These are phyloP conservation scores for Quillaja saponaria DNA, from an alignment of 306 rosid species.

Conservation along the genomic window DNA sequence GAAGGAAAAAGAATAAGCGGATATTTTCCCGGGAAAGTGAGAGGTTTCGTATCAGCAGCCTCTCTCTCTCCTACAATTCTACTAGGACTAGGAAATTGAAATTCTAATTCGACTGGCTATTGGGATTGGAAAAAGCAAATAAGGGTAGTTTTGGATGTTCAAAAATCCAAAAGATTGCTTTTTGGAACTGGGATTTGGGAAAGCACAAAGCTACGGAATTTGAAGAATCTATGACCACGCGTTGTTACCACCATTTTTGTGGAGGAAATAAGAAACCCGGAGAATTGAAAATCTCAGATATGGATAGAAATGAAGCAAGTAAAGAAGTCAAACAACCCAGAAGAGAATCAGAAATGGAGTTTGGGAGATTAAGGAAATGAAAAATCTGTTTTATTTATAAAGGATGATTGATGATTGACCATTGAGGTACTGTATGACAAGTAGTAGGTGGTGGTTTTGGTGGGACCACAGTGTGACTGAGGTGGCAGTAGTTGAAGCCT, in stretches of 20 bases:
- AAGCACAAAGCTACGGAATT: conserved; percentile 51
- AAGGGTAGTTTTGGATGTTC: conserved; percentile 43
- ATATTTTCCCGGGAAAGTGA: conserved; percentile 27
- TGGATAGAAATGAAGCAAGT: background rate
- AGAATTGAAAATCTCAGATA: background rate
- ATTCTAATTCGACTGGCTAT: no score
- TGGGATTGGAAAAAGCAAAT: background rate
- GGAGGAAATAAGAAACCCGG: conserved; percentile 8
- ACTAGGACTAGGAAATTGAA: conserved; percentile 19
- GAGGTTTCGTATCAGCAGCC: conserved; percentile 13
- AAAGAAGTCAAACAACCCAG: background rate
- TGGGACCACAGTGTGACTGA: conserved; percentile 7
- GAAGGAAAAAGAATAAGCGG: conserved; percentile 9
- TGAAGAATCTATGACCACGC: conserved; percentile 52
- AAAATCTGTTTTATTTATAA: background rate
- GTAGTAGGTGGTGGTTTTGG: conserved; percentile 1
- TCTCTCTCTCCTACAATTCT: conserved; percentile 15
- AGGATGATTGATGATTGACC: no score
- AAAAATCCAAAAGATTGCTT: background rate
- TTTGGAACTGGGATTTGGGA: background rate
- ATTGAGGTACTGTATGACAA: background rate
- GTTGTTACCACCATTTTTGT: conserved; percentile 32
- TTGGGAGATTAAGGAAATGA: background rate
- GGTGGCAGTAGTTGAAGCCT: conserved; percentile 26
- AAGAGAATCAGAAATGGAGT: background rate